Evolutionary conservation across 371 early-diverging fungal species (phyloP).

Genomic region (Mucor irregularis): DNA sequence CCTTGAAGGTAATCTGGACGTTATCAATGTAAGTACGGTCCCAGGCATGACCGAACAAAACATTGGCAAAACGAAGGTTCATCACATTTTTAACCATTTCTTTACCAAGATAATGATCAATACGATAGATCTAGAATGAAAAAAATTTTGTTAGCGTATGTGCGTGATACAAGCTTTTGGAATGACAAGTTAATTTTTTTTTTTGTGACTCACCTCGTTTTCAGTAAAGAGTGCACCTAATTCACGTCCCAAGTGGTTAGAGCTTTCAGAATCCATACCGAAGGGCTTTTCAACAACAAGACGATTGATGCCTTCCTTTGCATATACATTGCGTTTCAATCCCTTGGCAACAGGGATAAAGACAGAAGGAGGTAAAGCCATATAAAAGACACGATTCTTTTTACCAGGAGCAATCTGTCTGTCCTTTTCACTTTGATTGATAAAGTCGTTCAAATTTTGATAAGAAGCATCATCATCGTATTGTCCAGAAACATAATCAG

Average conservation of each 20-base stretch:
- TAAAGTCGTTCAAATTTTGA: constrained; percentile 59
- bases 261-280: constrained; percentile 88
- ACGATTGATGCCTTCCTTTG: constrained; percentile 66
- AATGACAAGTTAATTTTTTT: constrained; percentile 1
- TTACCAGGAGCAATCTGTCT: constrained; percentile 17
- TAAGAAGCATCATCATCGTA: constrained; percentile 87
- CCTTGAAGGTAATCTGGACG: constrained; percentile 99
- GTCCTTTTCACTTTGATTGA: constrained; percentile 56
- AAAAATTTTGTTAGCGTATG: not conserved
- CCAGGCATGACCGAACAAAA: constrained; percentile 93
- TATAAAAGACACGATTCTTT: constrained; percentile 76
- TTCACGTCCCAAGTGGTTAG: constrained; percentile 65
- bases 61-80: constrained; percentile 93
- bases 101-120: constrained; percentile 98
- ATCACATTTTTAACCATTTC: constrained; percentile 99
- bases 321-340: constrained; percentile 70
- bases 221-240: constrained; percentile 80
- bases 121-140: constrained; percentile 85
- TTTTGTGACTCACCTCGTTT: constrained; percentile 59
- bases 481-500: constrained; percentile 86
- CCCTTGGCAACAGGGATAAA: constrained; percentile 86
- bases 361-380: constrained; percentile 96
- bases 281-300: constrained; percentile 98
- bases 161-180: too few relatives aligned
- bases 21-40: constrained; percentile 87